Evolutionary conservation across 148 eudicot species (phyloP).

Genomic region (Rhododendron henanense): DNA sequence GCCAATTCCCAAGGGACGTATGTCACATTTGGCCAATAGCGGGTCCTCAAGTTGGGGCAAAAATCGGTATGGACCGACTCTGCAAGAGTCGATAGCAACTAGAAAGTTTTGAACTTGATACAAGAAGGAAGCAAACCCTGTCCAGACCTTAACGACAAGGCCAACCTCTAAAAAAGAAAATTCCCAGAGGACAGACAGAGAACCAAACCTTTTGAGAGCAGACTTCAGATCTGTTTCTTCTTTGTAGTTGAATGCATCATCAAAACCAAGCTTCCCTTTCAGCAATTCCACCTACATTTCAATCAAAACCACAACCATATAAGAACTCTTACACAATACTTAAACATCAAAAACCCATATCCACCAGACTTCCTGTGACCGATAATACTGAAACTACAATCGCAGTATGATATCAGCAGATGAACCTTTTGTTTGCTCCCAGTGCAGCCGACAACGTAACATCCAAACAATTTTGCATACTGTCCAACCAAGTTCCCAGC

Average conservation of each 20-base stretch:
- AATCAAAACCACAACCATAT: not conserved
- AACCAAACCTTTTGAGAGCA: constrained; percentile 41
- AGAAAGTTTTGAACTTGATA: not conserved
- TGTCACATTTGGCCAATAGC: not conserved
- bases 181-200: not conserved
- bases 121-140: not conserved
- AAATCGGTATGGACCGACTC: not conserved
- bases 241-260: constrained; percentile 65
- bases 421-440: constrained; percentile 48
- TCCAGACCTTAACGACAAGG: not conserved
- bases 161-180: not conserved
- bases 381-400: not conserved
- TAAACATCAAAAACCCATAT: not conserved
- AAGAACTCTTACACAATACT: not conserved
- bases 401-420: not conserved
- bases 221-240: constrained; percentile 50
- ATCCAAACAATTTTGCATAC: constrained; percentile 58
- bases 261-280: constrained; percentile 53
- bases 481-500: constrained; percentile 68
- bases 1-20: not conserved
- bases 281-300: constrained; percentile 40
- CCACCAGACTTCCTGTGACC: not conserved
- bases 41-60: not conserved
- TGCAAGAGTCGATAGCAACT: not conserved
- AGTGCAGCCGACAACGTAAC: constrained; percentile 70